Conservation (phyloP, 495 filamentous ascomycete genomes). For the Staphylotrichum longicolle region DNA sequence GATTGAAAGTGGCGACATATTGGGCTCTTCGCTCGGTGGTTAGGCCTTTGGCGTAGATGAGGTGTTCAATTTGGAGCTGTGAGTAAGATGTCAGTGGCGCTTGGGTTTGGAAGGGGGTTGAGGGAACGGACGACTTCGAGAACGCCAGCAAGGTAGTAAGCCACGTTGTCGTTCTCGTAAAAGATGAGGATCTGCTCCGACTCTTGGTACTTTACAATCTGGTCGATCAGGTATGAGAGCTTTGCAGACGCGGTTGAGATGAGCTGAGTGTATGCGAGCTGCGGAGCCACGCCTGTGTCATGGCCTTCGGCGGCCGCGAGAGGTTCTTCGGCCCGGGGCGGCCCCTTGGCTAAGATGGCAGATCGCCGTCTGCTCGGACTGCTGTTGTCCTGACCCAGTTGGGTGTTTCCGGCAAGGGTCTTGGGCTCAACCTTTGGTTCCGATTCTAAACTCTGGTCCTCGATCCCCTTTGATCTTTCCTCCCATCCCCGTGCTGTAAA, state of each 20-base stretch:
- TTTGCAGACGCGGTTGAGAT: slow-evolving; percentile 83
- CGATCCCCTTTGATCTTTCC: slow-evolving; percentile 33
- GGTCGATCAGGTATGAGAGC: slow-evolving; percentile 78
- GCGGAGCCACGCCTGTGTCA: slow-evolving; percentile 38
- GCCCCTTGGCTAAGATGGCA: slow-evolving; percentile 20
- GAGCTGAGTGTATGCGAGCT: slow-evolving; percentile 60
- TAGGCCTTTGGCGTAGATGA: slow-evolving; percentile 77
- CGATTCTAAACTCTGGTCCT: slow-evolving; percentile 13
- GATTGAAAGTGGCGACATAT: slow-evolving; percentile 76
- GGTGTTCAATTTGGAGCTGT: slow-evolving; percentile 63
- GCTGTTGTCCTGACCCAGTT: slow-evolving; percentile 35
- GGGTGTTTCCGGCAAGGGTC: slow-evolving; percentile 42
- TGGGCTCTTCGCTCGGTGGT: slow-evolving; percentile 57
- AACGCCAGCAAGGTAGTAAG: slow-evolving; percentile 77
- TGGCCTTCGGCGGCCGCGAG: background rate
- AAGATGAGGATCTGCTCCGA: slow-evolving; percentile 89
- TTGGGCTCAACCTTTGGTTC: slow-evolving; percentile 7
- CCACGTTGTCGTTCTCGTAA: slow-evolving; percentile 83
- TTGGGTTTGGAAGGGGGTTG: background rate
- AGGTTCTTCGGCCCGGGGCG: background rate
- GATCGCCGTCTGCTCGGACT: slow-evolving; percentile 28
- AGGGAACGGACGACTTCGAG: slow-evolving; percentile 59
- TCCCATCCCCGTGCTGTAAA: slow-evolving; percentile 36
- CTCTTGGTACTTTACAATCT: slow-evolving; percentile 61
- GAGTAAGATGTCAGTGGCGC: slow-evolving; percentile 17